Evolutionary conservation across 345 rosid genomes (phyloP).

Genomic region (Microcos paniculata): DNA sequence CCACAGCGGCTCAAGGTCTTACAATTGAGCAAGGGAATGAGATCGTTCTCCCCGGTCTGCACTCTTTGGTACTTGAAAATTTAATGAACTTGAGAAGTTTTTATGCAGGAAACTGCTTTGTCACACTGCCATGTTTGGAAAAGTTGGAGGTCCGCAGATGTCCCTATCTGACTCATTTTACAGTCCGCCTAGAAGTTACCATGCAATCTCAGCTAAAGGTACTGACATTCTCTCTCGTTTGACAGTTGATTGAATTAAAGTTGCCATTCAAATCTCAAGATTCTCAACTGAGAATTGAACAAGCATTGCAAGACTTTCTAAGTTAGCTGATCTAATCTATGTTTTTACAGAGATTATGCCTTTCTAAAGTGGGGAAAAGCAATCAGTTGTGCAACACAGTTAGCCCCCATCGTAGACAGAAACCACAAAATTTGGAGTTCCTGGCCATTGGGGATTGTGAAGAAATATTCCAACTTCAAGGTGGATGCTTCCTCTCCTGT

Average conservation of each 20-base stretch:
- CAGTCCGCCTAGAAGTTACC: background rate
- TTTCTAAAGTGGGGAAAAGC: background rate
- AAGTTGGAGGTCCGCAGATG: background rate
- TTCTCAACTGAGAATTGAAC: no score
- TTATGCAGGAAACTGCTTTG: background rate
- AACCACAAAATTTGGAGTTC: background rate
- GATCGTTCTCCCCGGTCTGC: background rate
- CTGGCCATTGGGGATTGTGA: background rate
- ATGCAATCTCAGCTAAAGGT: background rate
- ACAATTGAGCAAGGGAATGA: no score
- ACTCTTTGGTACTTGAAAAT: background rate
- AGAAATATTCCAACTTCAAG: no score
- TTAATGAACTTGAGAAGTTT: background rate
- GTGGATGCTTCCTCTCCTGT: background rate
- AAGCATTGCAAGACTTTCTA: no score
- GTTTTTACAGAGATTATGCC: slow-evolving; percentile 1
- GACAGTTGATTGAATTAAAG: no score
- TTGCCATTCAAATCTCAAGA: no score
- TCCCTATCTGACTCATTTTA: background rate
- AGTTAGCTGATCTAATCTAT: background rate
- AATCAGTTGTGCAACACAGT: background rate
- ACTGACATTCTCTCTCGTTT: background rate
- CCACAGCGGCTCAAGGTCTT: no score
- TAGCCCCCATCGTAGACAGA: background rate
- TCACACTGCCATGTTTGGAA: no score